These are phyloP conservation scores for Hyphopichia pseudoburtonii DNA, from an alignment of 1,139 yeast genomes.

Conservation along the genomic window DNA sequence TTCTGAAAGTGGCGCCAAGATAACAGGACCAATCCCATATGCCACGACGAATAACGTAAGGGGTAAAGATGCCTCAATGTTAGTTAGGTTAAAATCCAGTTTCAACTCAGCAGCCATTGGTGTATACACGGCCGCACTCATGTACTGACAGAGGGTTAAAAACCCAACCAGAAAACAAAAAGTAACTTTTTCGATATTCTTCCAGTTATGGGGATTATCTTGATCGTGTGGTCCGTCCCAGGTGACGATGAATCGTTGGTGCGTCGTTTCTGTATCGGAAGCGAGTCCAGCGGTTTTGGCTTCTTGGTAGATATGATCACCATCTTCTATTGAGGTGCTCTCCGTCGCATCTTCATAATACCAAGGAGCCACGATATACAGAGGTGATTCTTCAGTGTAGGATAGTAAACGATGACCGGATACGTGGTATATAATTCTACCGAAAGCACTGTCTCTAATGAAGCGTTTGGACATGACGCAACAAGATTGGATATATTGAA, in stretches of 20 bases:
- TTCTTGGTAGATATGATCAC: conserved; percentile 2
- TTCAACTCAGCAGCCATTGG: conserved; percentile 36
- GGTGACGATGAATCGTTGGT: conserved; percentile 15
- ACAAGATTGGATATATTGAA: too few relatives aligned
- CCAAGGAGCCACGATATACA: conserved; percentile 33
- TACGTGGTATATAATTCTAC: conserved; percentile 31
- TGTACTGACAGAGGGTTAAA: conserved; percentile 24
- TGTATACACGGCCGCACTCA: conserved; percentile 30
- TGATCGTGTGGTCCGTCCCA: conserved; percentile 58
- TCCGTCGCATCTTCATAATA: conserved; percentile 15
- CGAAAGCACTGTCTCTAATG: conserved; percentile 34
- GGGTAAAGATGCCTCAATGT: conserved; percentile 46
- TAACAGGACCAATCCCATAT: conserved; percentile 56
- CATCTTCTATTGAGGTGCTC: conserved; percentile 1
- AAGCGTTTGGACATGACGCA: conserved; percentile 16
- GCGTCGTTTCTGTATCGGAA: neutral
- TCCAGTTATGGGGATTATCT: conserved; percentile 61
- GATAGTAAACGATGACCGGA: conserved; percentile 28
- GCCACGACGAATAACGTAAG: conserved; percentile 45
- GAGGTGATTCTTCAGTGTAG: conserved; percentile 32
- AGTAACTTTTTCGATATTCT: conserved; percentile 32
- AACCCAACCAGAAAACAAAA: conserved; percentile 33
- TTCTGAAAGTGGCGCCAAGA: conserved; percentile 57
- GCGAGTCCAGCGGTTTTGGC: neutral
- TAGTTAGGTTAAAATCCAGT: conserved; percentile 41